Evolutionary conservation across 768 basidiomycete genomes (phyloP).

Genomic region (Calocera viscosa): DNA sequence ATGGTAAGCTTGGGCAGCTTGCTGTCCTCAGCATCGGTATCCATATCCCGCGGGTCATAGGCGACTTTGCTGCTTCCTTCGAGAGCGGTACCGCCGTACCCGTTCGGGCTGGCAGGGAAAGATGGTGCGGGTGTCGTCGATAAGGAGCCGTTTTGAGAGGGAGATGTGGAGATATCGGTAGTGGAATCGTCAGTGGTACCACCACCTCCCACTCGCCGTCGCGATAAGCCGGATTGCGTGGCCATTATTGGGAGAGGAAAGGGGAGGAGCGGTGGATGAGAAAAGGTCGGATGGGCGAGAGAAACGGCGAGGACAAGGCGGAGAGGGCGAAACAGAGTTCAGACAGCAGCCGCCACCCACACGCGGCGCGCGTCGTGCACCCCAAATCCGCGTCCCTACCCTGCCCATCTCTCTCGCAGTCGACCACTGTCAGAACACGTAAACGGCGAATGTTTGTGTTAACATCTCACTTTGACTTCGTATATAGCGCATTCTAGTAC

Average conservation of each 20-base stretch:
- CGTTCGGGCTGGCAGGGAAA: conserved; percentile 10
- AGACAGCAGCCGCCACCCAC: conserved; percentile 14
- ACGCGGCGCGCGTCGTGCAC: background rate
- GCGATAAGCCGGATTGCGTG: conserved; percentile 23
- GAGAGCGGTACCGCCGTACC: conserved; percentile 51
- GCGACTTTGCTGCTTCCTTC: conserved; percentile 81
- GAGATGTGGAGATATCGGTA: conserved; percentile 15
- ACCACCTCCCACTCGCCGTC: conserved; percentile 23
- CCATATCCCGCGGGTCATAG: conserved; percentile 81
- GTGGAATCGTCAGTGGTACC: background rate
- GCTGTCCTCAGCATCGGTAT: conserved; percentile 47
- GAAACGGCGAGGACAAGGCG: conserved; percentile 1
- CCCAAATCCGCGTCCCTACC: background rate
- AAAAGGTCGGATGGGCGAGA: conserved; percentile 8
- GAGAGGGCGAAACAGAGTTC: conserved; percentile 17
- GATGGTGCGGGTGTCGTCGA: conserved; percentile 9
- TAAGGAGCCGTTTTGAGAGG: conserved; percentile 11
- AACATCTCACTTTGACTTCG: too few relatives aligned
- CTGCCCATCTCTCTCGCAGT: background rate
- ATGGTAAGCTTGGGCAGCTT: conserved; percentile 77
- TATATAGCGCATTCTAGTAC: too few relatives aligned
- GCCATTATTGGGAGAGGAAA: conserved; percentile 19
- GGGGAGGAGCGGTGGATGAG: conserved; percentile 12
- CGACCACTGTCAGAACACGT: background rate
- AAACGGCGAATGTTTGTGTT: background rate